Percentiles rank a stretch among this genome's conserved stretches.
Evolutionary conservation across 192 early-diverging fungal species (phyloP).

Genomic region (Glomus cerebriforme): DNA sequence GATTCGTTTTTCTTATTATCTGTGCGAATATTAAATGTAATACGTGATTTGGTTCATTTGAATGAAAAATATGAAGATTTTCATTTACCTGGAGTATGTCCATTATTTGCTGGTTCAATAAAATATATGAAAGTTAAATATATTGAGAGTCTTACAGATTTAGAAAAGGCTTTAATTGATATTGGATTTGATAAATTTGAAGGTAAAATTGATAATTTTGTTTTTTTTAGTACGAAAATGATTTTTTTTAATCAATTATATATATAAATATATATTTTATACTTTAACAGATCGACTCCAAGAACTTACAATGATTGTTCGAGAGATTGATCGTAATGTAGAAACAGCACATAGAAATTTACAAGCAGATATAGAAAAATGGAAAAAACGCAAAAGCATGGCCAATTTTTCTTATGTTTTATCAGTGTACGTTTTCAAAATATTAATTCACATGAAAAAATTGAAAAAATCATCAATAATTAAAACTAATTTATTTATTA

Average conservation of each 20-base stretch:
- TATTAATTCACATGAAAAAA: not conserved
- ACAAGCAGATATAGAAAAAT: constrained; percentile 18
- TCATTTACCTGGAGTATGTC: constrained; percentile 15
- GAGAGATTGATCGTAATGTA: constrained; percentile 6
- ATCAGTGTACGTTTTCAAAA: not conserved
- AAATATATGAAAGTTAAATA: constrained; percentile 22
- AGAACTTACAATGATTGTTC: constrained; percentile 16
- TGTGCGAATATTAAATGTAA: constrained; percentile 3
- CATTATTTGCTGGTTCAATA: constrained; percentile 13
- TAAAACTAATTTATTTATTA: not conserved
- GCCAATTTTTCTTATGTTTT: constrained; percentile 3
- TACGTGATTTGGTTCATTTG: constrained; percentile 8
- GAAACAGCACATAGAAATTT: not conserved
- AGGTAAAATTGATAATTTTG: not conserved
- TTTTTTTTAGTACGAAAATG: not conserved
- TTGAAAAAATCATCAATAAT: not conserved
- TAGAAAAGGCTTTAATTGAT: constrained; percentile 7
- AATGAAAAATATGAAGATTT: constrained; percentile 21
- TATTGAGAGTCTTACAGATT: constrained; percentile 8
- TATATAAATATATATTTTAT: not conserved
- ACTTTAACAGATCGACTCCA: not conserved
- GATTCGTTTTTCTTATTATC: constrained; percentile 8
- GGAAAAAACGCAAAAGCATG: constrained; percentile 16
- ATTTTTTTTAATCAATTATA: not conserved
- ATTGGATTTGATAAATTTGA: constrained; percentile 21